These are phyloP conservation scores for Monilinia vaccinii-corymbosi DNA, from an alignment of 2,329 filamentous ascomycete genomes.

Conservation along the genomic window DNA sequence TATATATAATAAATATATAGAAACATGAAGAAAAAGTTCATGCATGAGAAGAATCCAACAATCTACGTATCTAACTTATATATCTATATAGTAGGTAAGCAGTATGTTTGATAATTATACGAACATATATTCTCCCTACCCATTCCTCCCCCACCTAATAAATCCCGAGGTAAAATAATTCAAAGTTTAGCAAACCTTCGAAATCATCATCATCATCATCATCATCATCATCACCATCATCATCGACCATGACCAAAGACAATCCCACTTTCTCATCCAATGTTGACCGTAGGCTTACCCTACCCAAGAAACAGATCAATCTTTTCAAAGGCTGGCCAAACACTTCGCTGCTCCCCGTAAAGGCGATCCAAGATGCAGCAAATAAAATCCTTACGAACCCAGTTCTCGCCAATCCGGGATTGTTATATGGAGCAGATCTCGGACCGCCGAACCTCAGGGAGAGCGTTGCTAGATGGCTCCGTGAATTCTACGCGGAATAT, in stretches of 20 bases:
- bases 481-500: slow-evolving; percentile 33
- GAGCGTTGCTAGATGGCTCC: slow-evolving; percentile 63
- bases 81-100: no score
- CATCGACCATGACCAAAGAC: not conserved
- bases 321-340: slow-evolving; percentile 61
- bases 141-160: no score
- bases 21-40: no score
- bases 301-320: slow-evolving; percentile 40
- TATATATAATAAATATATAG: not conserved
- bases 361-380: slow-evolving; percentile 32
- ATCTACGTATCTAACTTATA: no score
- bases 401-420: slow-evolving; percentile 38
- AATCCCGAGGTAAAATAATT: not conserved
- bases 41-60: no score
- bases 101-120: no score
- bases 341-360: slow-evolving; percentile 31
- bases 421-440: slow-evolving; percentile 66
- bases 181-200: not conserved
- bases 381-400: slow-evolving; percentile 49
- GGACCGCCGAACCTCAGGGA: slow-evolving; percentile 64
- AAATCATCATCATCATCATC: not conserved
- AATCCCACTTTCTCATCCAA: not conserved
- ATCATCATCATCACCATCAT: not conserved
- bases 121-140: no score
- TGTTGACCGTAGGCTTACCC: not conserved